Base-by-base conservation (phyloP, 2,329 filamentous ascomycete species). In the Lecanicillium sp. region DNA sequence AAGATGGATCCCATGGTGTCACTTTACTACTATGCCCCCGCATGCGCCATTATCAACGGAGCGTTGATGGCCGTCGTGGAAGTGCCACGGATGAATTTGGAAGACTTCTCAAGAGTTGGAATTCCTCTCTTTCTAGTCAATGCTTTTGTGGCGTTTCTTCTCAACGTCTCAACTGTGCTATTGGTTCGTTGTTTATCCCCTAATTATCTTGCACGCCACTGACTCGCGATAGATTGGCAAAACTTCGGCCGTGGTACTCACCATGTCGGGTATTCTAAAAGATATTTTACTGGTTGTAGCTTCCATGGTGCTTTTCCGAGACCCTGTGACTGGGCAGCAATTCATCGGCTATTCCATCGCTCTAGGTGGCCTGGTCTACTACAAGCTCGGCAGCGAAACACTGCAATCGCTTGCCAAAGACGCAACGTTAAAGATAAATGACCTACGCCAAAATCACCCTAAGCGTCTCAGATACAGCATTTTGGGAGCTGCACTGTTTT, bases 1-100 rank as follows among this genome's bases (percentile, higher is more conserved):
- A 91, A 91, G 79, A 93, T 93, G 88, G 87, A 93, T 66, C 87
- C 87, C 15, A 73, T 93, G 23, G 87, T 93, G 47, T 93, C 87
- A 21, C 80, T 93, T 8, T 93, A 93, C 78, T 93, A 93, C 75
- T 93, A 90, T 59, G 88, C 88, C 2, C 87, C 87, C 11, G 82
- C 89, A 49, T 93, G 87, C 68, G 87, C 87, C 36, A 70, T 80
- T 63, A 90, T 93, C 82, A 93, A 93, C 72, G 79, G 83, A 56
- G 62, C 81, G 9, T 78, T 90, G 39, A 84, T 86, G 49, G 70
- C 91, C 26, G 70, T 87, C 61, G 83, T 84, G 70, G 87, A 93
- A 67, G 66, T 90, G 2, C 86, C 86, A 56, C 74, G 71, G 56
- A 76, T 90, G 61, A 75, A 74, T 51, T 78, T 88, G 71, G 73